These are phyloP conservation scores for Debaryomycetaceae sp. DNA, from an alignment of 1,139 yeast species.

Conservation along the genomic window DNA sequence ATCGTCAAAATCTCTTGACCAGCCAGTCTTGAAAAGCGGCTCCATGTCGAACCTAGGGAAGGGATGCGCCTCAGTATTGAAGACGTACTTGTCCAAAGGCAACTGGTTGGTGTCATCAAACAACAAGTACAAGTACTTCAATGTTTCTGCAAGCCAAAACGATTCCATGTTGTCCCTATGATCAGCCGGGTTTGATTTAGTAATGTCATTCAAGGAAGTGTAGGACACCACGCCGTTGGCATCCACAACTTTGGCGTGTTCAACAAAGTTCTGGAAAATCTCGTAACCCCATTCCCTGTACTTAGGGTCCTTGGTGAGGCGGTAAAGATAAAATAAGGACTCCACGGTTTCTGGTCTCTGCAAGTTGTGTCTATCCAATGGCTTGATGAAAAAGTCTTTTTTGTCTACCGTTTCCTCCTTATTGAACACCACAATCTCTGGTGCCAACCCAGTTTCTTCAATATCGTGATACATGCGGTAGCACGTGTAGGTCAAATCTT, in stretches of 20 bases:
- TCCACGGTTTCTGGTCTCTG: conserved; percentile 97
- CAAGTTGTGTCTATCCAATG: conserved; percentile 71
- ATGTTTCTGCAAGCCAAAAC: conserved; percentile 92
- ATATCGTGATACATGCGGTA: conserved; percentile 74
- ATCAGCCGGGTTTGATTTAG: conserved; percentile 49
- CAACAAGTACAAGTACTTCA: conserved; percentile 79
- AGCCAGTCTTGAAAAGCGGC: conserved; percentile 59
- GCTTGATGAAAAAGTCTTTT: conserved; percentile 64
- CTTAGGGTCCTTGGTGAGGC: conserved; percentile 75
- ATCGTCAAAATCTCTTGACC: conserved; percentile 33
- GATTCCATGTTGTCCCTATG: conserved; percentile 79
- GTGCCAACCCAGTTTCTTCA: conserved; percentile 69
- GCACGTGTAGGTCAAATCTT: conserved; percentile 76
- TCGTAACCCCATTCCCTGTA: conserved; percentile 91
- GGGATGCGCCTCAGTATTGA: conserved; percentile 93
- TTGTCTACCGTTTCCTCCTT: conserved; percentile 50
- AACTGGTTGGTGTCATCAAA: conserved; percentile 62
- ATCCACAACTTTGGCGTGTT: conserved; percentile 50
- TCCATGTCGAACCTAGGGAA: conserved; percentile 66
- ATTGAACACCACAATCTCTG: conserved; percentile 85
- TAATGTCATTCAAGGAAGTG: conserved; percentile 66
- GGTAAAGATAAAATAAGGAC: conserved; percentile 74
- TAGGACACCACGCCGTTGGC: conserved; percentile 56
- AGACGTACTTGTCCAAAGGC: conserved; percentile 65
- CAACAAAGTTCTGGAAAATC: conserved; percentile 67